Evolutionary conservation across 305 asterid genomes (phyloP).

Genomic region (Fraxinus platypoda): DNA sequence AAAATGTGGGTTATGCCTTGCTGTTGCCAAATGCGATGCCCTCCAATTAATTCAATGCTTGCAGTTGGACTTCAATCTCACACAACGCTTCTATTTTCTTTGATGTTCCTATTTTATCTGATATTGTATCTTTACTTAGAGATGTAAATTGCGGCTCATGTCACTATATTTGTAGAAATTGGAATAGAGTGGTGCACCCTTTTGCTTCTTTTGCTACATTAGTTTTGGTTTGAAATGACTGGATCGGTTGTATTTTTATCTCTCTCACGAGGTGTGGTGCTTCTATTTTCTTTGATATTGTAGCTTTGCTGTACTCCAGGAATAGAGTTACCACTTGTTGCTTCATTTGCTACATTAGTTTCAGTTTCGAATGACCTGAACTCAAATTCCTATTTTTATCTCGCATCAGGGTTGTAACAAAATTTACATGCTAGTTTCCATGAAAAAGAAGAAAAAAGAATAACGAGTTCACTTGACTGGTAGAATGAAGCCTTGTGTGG

Average conservation of each 20-base stretch:
- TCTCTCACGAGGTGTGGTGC: background rate
- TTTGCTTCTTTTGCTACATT: background rate
- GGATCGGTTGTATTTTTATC: background rate
- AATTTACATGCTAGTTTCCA: background rate
- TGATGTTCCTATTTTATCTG: background rate
- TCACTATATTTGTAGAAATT: background rate
- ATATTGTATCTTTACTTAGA: background rate
- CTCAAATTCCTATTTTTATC: background rate
- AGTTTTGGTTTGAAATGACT: background rate
- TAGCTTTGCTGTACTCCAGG: background rate
- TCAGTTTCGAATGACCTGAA: background rate
- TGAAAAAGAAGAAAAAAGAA: background rate
- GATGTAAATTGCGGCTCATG: background rate
- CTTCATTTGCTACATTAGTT: background rate
- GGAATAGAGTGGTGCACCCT: background rate
- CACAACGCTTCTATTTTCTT: background rate
- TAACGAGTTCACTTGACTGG: background rate
- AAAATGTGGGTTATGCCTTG: background rate
- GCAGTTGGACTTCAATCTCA: background rate
- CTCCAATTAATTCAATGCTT: background rate
- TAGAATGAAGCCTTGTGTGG: background rate
- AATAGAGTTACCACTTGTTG: background rate
- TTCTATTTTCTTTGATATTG: background rate
- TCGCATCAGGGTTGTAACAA: background rate
- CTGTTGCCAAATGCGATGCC: background rate